Conservation (phyloP, 257 asterid genomes). For the Dorcoceras hygrometricum region DNA sequence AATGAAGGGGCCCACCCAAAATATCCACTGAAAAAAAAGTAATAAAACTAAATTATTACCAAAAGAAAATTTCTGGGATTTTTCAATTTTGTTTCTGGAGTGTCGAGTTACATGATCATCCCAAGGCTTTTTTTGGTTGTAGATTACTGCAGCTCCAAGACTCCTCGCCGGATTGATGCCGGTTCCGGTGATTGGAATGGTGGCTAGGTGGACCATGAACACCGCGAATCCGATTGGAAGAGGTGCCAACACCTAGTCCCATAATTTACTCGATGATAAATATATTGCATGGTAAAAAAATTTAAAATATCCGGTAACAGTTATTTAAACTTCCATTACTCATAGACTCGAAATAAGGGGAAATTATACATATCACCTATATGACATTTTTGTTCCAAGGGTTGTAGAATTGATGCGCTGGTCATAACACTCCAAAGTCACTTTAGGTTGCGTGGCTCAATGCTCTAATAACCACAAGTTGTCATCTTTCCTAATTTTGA, state of each 20-base stretch:
- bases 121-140: constrained; percentile 53
- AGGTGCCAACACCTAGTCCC: constrained; percentile 67
- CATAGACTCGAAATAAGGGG: no score
- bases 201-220: constrained; percentile 77
- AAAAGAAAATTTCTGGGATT: not conserved
- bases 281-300: not conserved
- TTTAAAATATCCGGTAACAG: no score
- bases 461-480: constrained; percentile 24
- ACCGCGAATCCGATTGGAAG: constrained; percentile 84
- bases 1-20: constrained; percentile 73
- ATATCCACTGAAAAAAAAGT: constrained; percentile 54
- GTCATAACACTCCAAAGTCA: constrained; percentile 20
- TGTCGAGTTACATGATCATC: constrained; percentile 43
- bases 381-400: not conserved
- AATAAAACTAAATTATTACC: not conserved
- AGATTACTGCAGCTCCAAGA: constrained; percentile 78
- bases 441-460: constrained; percentile 14
- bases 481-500: constrained; percentile 19
- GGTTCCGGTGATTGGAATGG: constrained; percentile 76
- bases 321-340: no score
- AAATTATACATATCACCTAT: no score
- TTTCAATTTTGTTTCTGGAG: not conserved
- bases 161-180: constrained; percentile 89
- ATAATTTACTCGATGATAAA: not conserved
- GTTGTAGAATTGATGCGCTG: not conserved